Evolutionary conservation across 805 yeast genomes (phyloP), one percentile per base, ranked within the genome.

Genomic region (Yarrowia divulgata): DNA sequence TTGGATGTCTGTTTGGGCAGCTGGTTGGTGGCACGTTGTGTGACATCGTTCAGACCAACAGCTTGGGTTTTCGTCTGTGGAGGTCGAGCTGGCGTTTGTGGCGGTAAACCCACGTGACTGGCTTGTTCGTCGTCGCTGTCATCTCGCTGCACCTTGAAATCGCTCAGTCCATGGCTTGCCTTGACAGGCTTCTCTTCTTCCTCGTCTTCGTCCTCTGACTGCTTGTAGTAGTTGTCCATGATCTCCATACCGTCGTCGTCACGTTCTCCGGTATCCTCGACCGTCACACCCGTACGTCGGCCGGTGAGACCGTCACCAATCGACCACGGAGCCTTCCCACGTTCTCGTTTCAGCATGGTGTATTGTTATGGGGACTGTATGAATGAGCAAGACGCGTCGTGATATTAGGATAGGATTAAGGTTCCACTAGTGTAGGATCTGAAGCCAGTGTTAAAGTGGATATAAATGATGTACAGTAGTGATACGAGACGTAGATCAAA

Each of bases 301-400:
- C 68, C 68, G 12, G 57, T 32, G 8, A 48, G 32, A 19, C 68
- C 68, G 32, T 60, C 66, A 4, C 66, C 66, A 1, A 60, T 29
- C 39, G 49, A 49, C 13, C 19, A 57, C 6, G 37, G 39, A 2
- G 12, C 29, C n/a, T 42, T 57, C n/a, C 12, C 64, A 7, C 66
- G 66, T 60, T 43, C 63, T 57, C 63, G 42, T 60, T 45, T 45
- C 42, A 34, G 42, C 66, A 60, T 60, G 50, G 32, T 35, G 66
- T 43, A 18, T 23, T 49, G 54, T 8, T 14, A 4, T 9, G 7
- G n/a, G 16, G 19, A 12, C 1, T 6, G 29, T 2, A 23, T 23
- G 29, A 2, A 23, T 6, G n/a, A 13, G 43, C 1, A 37, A 35
- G 58, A 52, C 58, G 58, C 58, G 58, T 52, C 58, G 9, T 35